A percentile compares a stretch with the other conserved stretches of the same genome.
Conservation (phyloP, 345 rosid genomes). For the Pistacia vera region DNA sequence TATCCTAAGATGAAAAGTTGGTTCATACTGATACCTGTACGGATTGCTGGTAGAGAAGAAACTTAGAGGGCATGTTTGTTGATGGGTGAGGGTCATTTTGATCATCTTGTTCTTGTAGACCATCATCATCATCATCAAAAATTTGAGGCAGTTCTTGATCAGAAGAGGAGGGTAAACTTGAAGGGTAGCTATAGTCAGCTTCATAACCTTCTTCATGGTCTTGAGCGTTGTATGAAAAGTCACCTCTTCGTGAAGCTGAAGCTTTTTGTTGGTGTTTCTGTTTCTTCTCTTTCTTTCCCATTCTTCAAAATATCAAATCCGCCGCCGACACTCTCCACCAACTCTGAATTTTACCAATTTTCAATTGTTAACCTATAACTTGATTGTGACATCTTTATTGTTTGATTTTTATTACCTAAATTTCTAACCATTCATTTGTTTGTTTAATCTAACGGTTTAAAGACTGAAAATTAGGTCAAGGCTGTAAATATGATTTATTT, state of each 20-base stretch:
- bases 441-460: no score
- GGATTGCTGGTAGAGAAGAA: slow-evolving; percentile 80
- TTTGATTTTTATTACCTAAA: no score
- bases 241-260: slow-evolving; percentile 33
- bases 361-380: neutral
- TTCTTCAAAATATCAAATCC: slow-evolving; percentile 10
- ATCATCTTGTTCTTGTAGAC: slow-evolving; percentile 19
- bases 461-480: no score
- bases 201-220: slow-evolving; percentile 34
- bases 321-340: neutral
- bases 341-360: neutral
- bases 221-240: slow-evolving; percentile 38
- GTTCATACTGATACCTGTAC: slow-evolving; percentile 51
- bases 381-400: no score
- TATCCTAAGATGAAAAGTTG: neutral
- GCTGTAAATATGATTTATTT: no score
- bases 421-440: no score
- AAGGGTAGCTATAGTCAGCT: slow-evolving; percentile 13
- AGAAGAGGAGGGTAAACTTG: slow-evolving; percentile 27
- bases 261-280: slow-evolving; percentile 55
- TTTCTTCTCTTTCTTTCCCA: slow-evolving; percentile 85
- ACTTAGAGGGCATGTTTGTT: slow-evolving; percentile 65
- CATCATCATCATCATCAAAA: slow-evolving; percentile 30
- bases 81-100: slow-evolving; percentile 35
- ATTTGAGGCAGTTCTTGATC: slow-evolving; percentile 24